phyloP scores from a whole-genome alignment of 192 early-diverging fungal species.

The Backusella tuberculispora region DNA sequence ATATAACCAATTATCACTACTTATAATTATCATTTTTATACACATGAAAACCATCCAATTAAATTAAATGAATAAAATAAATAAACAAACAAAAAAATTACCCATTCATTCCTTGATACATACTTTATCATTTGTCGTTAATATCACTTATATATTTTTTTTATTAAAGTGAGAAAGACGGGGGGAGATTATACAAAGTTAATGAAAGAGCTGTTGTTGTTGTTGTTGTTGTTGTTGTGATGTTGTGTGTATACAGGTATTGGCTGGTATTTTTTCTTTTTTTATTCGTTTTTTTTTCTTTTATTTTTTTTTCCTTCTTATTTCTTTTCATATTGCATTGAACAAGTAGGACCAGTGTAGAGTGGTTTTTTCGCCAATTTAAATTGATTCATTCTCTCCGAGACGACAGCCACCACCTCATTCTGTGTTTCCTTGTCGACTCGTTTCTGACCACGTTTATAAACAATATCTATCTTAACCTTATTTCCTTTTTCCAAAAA shows the following conservation, averaged over 20 bases:
- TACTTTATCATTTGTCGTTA: neutral
- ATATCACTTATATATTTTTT: neutral
- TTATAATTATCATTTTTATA: neutral
- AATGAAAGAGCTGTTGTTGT: neutral
- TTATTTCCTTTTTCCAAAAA: slow-evolving; percentile 58
- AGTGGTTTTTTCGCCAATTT: slow-evolving; percentile 23
- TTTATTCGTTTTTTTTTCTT: too few relatives aligned
- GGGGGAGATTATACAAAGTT: slow-evolving; percentile 3
- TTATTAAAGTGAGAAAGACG: neutral
- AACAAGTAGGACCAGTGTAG: slow-evolving; percentile 16
- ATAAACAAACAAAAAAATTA: neutral
- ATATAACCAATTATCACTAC: neutral
- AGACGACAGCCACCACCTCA: slow-evolving; percentile 42
- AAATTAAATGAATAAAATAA: neutral
- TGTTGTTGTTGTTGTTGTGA: neutral
- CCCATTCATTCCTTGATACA: neutral
- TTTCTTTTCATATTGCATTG: slow-evolving; percentile 31
- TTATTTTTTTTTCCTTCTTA: slow-evolving; percentile 18
- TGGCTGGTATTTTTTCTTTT: neutral
- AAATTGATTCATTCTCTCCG: slow-evolving; percentile 35
- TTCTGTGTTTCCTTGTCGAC: slow-evolving; percentile 41
- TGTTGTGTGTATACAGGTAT: neutral
- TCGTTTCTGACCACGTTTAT: slow-evolving; percentile 47
- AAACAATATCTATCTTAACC: slow-evolving; percentile 51
- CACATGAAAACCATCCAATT: neutral